Percentiles rank a stretch among this genome's conserved stretches.
Evolutionary conservation across 441 rosid genomes (phyloP).

Genomic region (Populus tomentosa): DNA sequence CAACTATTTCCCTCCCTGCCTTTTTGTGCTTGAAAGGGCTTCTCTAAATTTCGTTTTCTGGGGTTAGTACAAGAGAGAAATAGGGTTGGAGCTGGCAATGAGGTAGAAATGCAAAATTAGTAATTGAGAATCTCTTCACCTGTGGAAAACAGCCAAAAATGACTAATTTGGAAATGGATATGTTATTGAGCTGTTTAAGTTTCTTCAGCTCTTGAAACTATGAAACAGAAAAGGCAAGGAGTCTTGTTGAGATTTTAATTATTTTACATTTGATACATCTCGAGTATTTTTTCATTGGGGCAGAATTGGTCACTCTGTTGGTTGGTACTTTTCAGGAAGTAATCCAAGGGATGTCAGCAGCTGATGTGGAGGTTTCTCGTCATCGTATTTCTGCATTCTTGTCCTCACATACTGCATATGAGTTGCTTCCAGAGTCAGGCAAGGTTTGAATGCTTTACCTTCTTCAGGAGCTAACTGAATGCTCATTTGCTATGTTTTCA

Average conservation of each 20-base stretch:
- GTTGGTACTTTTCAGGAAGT: slow-evolving; percentile 25
- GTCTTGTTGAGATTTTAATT: background rate
- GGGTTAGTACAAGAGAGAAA: background rate
- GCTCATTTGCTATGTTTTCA: slow-evolving; percentile 3
- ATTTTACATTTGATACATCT: background rate
- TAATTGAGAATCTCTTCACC: background rate
- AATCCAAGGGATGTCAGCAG: slow-evolving; percentile 32
- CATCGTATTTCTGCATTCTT: slow-evolving; percentile 46
- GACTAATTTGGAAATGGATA: background rate
- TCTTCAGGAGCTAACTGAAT: slow-evolving; percentile 10
- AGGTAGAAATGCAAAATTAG: background rate
- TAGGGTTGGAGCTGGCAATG: background rate
- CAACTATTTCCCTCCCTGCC: background rate
- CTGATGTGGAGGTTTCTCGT: slow-evolving; percentile 49
- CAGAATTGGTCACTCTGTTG: slow-evolving; percentile 11
- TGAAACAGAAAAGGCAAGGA: background rate
- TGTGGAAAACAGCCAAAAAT: background rate
- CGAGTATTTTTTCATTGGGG: background rate
- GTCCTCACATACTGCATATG: slow-evolving; percentile 54
- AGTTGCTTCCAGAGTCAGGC: slow-evolving; percentile 76
- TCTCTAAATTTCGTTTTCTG: background rate
- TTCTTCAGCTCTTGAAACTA: background rate
- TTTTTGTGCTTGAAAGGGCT: background rate
- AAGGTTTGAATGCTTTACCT: slow-evolving; percentile 54
- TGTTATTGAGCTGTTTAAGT: background rate